Evolutionary conservation across 2,329 filamentous ascomycete genomes (phyloP).

Genomic region (Hymenoscyphus scutula): DNA sequence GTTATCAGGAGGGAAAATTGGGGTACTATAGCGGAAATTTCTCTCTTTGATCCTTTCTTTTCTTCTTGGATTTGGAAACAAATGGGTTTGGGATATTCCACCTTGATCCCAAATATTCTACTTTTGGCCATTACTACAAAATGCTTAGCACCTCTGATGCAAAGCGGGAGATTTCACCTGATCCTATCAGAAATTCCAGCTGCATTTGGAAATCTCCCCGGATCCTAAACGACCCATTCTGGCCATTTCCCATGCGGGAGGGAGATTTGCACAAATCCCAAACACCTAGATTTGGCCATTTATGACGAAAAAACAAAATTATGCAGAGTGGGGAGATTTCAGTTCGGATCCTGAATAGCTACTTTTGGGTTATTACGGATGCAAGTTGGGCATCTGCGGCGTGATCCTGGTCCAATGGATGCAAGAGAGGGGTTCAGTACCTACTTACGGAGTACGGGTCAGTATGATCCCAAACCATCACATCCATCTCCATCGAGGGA

Average conservation of each 20-base stretch:
- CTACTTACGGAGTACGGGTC: too few species aligned
- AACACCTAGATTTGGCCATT: not conserved
- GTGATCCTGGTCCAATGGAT: not conserved
- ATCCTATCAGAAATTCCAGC: not conserved
- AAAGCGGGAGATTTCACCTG: not conserved
- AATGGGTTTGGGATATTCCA: too few species aligned
- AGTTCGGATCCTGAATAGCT: not conserved
- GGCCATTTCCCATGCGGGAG: not conserved
- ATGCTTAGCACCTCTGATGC: too few species aligned
- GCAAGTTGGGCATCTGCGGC: not conserved
- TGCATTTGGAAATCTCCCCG: not conserved
- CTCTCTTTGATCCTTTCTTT: too few species aligned
- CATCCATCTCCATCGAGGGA: too few species aligned
- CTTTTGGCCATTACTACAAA: too few species aligned
- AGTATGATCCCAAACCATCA: not conserved
- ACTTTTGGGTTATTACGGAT: not conserved
- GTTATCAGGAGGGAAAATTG: not conserved
- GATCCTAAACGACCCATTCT: not conserved
- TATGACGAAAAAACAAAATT: not conserved
- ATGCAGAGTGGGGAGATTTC: not conserved
- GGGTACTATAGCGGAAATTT: not conserved
- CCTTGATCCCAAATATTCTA: too few species aligned
- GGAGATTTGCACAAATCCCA: not conserved
- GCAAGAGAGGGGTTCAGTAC: not conserved
- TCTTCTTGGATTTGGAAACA: too few species aligned